Conservation (phyloP, 306 rosid genomes). For the Rosa lucieae region DNA sequence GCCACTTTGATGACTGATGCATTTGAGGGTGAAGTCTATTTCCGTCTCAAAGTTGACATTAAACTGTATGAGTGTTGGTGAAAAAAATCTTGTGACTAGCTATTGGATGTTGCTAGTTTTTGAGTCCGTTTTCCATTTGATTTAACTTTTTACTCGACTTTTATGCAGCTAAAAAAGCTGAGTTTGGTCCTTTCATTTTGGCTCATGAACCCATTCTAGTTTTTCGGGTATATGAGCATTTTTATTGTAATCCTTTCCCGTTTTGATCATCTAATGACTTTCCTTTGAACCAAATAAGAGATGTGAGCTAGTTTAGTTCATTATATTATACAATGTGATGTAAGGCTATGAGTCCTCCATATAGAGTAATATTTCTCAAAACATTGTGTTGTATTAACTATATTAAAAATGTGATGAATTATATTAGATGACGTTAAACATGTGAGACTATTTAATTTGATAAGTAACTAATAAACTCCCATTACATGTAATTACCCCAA, state of each 20-base stretch:
- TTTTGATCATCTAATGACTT: not conserved
- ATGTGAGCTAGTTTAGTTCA: not conserved
- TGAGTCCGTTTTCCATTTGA: not conserved
- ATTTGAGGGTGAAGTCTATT: constrained; percentile 61
- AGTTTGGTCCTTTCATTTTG: not conserved
- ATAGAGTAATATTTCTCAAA: too few relatives aligned
- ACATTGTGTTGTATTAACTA: not conserved
- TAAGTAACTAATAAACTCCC: not conserved
- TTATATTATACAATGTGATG: not conserved
- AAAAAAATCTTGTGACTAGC: not conserved
- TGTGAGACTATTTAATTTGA: not conserved
- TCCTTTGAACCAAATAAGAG: not conserved
- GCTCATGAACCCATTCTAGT: not conserved
- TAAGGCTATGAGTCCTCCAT: not conserved
- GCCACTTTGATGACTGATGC: constrained; percentile 68
- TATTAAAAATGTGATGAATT: not conserved
- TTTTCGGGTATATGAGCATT: not conserved
- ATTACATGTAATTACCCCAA: not conserved
- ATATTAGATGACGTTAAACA: not conserved
- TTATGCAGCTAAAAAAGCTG: not conserved
- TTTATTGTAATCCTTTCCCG: not conserved
- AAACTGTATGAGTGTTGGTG: constrained; percentile 70
- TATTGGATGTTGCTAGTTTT: not conserved
- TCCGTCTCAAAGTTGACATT: constrained; percentile 60
- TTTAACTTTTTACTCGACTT: not conserved